Evolutionary conservation across 1,284 basidiomycete genomes (phyloP), one percentile per base, ranked within the genome.

Genomic region (Cutaneotrichosporon sp.): DNA sequence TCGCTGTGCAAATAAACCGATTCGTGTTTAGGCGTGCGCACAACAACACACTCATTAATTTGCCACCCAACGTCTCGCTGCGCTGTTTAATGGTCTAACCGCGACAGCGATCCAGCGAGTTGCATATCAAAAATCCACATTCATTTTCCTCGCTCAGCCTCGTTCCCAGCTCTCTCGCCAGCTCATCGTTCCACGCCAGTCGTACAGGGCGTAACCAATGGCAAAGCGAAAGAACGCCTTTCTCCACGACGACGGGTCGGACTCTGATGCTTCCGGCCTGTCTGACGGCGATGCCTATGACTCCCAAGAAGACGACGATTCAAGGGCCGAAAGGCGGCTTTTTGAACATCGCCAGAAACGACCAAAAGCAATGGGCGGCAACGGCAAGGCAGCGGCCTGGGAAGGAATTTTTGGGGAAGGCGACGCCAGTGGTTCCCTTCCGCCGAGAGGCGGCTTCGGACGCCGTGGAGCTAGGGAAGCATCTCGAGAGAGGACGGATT

Each of bases 401-500:
- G 91, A 93, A 65, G 91, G 91, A 4, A 78, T 90, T 0, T 93
- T 91, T 75, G 88, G 79, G 0, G 83, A 85, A 1, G 80, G 84
- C 41, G 85, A 84, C 51, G 85, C 87, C 4, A 12, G 8, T 4
- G 3, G 12, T 2, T n/a, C 7, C 12, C 24, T n/a, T n/a, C n/a
- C n/a, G n/a, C n/a, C n/a, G n/a, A n/a, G 16, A 10, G 17, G 37
- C 6, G 9, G 29, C 11, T n/a, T 44, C 11, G 32, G 55, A 10
- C 60, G 63, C 14, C 25, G 63, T 17, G 65, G 62, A 1, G 52
- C 54, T 5, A 45, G 41, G 65, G 57, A 61, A 57, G 64, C 59
- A 55, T 56, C 46, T 8, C 45, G 46, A 81, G 67, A 84, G 79
- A 82, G 68, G 82, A 71, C 87, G 78, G 85, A 76, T 60, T 71